A percentile compares a stretch with the other conserved stretches of the same genome.
These are phyloP conservation scores for Xylaria sp. DNA, from an alignment of 2,329 filamentous ascomycete species.

Conservation along the genomic window DNA sequence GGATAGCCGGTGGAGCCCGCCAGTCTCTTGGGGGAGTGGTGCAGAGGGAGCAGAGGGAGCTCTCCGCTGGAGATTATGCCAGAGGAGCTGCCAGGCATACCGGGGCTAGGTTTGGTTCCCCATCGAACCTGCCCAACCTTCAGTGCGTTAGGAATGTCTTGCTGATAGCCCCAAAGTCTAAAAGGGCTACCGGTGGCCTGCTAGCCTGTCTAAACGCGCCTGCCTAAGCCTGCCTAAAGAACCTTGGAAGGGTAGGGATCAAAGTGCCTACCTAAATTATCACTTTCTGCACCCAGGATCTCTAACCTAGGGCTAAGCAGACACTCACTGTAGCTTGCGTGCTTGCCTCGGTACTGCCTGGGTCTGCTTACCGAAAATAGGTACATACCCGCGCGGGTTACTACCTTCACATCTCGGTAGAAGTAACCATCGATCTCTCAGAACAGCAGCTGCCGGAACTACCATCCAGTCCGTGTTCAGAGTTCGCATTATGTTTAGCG, in stretches of 20 bases:
- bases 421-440: neutral
- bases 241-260: slow-evolving; percentile 18
- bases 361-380: neutral
- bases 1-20: slow-evolving; percentile 20
- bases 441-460: neutral
- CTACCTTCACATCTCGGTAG: no score
- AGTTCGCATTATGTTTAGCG: neutral
- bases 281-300: neutral
- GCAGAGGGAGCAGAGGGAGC: neutral
- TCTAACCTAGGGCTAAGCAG: neutral
- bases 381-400: neutral
- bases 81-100: slow-evolving; percentile 7
- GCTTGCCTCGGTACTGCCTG: neutral
- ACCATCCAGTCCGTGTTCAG: neutral
- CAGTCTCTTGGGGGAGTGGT: no score
- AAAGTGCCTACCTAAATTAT: neutral
- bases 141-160: slow-evolving; percentile 6
- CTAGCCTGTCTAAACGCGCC: slow-evolving; percentile 4
- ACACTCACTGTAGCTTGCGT: slow-evolving; percentile 1
- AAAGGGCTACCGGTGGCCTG: slow-evolving; percentile 19
- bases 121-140: slow-evolving; percentile 16
- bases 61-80: neutral
- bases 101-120: slow-evolving; percentile 1
- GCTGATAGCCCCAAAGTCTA: slow-evolving; percentile 30
- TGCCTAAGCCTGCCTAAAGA: slow-evolving; percentile 8